Evolutionary conservation across 2,329 filamentous ascomycete species (phyloP).

Genomic region (Neofusicoccum kwambonambiense): DNA sequence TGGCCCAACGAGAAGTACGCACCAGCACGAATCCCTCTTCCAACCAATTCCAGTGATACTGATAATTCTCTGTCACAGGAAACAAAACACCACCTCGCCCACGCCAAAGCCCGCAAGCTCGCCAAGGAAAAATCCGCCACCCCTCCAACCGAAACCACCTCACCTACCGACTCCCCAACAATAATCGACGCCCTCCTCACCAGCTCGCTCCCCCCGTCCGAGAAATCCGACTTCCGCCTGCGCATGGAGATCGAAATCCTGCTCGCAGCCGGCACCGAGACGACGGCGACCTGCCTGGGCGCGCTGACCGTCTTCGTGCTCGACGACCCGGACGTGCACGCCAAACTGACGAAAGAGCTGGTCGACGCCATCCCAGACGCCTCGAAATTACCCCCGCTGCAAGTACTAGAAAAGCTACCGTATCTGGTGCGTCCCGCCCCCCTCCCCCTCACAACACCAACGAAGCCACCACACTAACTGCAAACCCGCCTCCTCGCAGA

Average conservation of each 20-base stretch:
- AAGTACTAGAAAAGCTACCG: background rate
- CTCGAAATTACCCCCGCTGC: background rate
- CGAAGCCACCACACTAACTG: no score
- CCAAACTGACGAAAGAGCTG: background rate
- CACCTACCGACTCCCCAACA: background rate
- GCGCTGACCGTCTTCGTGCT: background rate
- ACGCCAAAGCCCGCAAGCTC: no score
- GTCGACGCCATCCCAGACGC: background rate
- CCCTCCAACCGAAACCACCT: background rate
- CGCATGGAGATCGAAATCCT: conserved; percentile 28
- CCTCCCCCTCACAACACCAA: no score
- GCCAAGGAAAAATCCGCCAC: background rate
- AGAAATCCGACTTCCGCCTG: conserved; percentile 20
- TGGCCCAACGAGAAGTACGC: no score
- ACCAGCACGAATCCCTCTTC: no score
- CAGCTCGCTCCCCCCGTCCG: background rate
- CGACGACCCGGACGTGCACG: background rate
- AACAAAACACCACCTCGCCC: no score
- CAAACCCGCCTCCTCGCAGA: background rate
- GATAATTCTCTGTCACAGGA: no score
- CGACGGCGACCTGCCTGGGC: conserved; percentile 22
- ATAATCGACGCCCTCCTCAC: no score
- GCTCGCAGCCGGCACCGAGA: conserved; percentile 29
- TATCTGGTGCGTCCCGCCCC: background rate
- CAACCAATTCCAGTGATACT: no score